These are phyloP conservation scores for Coprinopsis marcescibilis DNA, from an alignment of 768 basidiomycete genomes.

Conservation along the genomic window DNA sequence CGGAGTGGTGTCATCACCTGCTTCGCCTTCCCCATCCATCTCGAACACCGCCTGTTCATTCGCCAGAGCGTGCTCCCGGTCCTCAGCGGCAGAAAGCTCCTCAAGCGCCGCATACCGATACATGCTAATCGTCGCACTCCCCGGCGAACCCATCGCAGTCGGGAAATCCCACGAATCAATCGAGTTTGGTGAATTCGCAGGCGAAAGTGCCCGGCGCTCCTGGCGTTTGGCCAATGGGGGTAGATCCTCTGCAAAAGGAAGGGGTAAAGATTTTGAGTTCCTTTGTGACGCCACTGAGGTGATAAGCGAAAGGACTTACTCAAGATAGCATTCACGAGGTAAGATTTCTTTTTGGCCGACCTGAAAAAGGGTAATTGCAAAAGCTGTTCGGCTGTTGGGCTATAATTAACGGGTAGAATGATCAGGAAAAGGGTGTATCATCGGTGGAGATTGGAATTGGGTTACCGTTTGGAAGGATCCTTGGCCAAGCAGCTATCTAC, in stretches of 20 bases:
- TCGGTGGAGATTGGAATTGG: background rate
- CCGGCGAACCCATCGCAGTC: constrained; percentile 39
- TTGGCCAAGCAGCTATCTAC: constrained; percentile 79
- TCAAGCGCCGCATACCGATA: constrained; percentile 21
- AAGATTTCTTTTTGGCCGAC: constrained; percentile 69
- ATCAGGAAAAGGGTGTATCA: background rate
- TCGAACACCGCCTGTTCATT: constrained; percentile 27
- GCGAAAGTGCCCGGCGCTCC: constrained; percentile 50
- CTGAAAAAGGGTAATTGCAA: constrained; percentile 77
- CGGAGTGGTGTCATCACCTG: too few relatives aligned
- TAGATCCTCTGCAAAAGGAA: constrained; percentile 42
- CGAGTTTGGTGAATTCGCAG: constrained; percentile 36
- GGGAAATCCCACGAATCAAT: constrained; percentile 82
- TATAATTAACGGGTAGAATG: constrained; percentile 23
- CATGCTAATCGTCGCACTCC: constrained; percentile 22
- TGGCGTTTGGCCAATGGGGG: constrained; percentile 71
- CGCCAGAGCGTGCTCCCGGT: constrained; percentile 15
- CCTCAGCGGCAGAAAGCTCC: constrained; percentile 21
- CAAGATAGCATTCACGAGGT: constrained; percentile 73
- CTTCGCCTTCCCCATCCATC: constrained; percentile 33
- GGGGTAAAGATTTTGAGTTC: constrained; percentile 1
- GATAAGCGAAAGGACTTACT: constrained; percentile 27
- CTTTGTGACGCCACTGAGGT: too few relatives aligned
- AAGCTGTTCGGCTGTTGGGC: constrained; percentile 75
- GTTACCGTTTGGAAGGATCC: constrained; percentile 72